phyloP scores from a whole-genome alignment of 2,329 filamentous ascomycete genomes.

The Lecanicillium sp. region DNA sequence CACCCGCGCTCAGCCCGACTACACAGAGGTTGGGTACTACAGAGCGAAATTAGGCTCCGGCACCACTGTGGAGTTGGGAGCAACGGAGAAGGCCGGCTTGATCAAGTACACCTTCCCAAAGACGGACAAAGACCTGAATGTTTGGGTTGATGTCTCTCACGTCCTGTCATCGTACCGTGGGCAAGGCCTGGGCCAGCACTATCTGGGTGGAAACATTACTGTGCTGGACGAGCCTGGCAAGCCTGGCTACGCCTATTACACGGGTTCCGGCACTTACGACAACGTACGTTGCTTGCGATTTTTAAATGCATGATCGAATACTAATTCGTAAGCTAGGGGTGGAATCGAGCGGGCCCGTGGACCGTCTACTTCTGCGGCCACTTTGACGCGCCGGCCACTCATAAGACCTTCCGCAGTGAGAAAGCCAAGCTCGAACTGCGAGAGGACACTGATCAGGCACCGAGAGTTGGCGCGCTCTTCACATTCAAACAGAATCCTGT shows the following conservation, averaged over 20 bases:
- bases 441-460: conserved; percentile 23
- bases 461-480: conserved; percentile 47
- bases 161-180: conserved; percentile 57
- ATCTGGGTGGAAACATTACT: conserved; percentile 52
- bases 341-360: conserved; percentile 59
- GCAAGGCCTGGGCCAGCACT: conserved; percentile 55
- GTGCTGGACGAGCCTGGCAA: conserved; percentile 35
- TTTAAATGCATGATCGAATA: not conserved
- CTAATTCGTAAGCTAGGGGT: conserved; percentile 36
- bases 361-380: conserved; percentile 58
- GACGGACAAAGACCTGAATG: conserved; percentile 30
- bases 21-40: conserved; percentile 56
- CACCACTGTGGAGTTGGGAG: conserved; percentile 52
- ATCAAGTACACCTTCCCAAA: conserved; percentile 54
- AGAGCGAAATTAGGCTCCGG: conserved; percentile 48
- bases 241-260: conserved; percentile 38
- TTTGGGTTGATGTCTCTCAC: conserved; percentile 61
- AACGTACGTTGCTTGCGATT: conserved; percentile 38
- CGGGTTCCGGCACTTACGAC: conserved; percentile 56
- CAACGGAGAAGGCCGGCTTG: conserved; percentile 51
- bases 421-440: conserved; percentile 16
- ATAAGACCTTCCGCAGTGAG: conserved; percentile 38
- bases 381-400: conserved; percentile 44
- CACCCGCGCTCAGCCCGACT: conserved; percentile 43
- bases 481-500: conserved; percentile 43